Percentiles rank a stretch among this genome's conserved stretches.
These are phyloP conservation scores for Kwoniella heveanensis DNA, from an alignment of 768 basidiomycete species.

Conservation along the genomic window DNA sequence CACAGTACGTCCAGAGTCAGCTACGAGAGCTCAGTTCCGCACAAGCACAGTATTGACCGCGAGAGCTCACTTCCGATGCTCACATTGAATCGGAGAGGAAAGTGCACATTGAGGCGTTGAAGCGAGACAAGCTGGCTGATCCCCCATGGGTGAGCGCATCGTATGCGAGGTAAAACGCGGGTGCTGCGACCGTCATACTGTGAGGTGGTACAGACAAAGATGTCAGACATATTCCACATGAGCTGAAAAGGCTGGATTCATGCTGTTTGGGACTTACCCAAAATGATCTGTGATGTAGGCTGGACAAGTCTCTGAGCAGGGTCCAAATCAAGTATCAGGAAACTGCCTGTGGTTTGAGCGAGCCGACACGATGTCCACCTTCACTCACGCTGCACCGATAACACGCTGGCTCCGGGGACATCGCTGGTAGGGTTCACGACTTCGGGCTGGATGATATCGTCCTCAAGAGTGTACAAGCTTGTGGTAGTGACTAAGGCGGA, in stretches of 20 bases:
- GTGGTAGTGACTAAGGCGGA: conserved; percentile 45
- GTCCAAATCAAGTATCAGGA: too few species aligned
- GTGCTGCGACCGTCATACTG: conserved; percentile 38
- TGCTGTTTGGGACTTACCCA: too few species aligned
- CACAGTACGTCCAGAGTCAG: too few species aligned
- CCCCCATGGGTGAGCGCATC: conserved; percentile 37
- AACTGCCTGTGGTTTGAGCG: too few species aligned
- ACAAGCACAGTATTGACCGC: too few species aligned
- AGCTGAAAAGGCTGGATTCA: too few species aligned
- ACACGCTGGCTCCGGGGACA: conserved; percentile 30
- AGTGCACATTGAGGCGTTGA: conserved; percentile 25
- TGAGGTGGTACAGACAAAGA: too few species aligned
- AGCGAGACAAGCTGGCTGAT: conserved; percentile 12
- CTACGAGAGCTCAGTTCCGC: too few species aligned
- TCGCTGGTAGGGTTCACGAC: conserved; percentile 27
- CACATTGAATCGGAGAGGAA: conserved; percentile 28
- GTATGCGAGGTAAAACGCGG: conserved; percentile 41
- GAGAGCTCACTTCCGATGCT: too few species aligned
- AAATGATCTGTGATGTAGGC: conserved; percentile 17
- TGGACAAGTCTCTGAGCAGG: background rate
- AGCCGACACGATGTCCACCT: too few species aligned
- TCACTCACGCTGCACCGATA: conserved; percentile 19
- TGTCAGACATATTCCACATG: too few species aligned
- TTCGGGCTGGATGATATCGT: conserved; percentile 50
- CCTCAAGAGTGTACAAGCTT: conserved; percentile 36